Evolutionary conservation across 1,139 yeast species (phyloP).

Genomic region (Nakaseomyces sp.): DNA sequence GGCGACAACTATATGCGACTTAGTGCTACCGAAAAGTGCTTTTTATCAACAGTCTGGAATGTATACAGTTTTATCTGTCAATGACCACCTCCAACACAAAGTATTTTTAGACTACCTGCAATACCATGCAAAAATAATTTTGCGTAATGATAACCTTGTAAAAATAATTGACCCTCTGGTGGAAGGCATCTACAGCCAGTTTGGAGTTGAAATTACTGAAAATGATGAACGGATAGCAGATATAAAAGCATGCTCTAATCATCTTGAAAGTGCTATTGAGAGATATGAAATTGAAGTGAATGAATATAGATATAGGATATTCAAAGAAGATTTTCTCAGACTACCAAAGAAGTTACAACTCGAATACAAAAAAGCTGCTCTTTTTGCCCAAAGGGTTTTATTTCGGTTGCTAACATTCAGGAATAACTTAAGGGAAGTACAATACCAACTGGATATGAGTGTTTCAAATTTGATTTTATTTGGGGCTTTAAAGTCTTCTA

Average conservation of each 20-base stretch:
- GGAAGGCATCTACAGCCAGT: slow-evolving; percentile 7
- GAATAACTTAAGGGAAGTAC: slow-evolving; percentile 35
- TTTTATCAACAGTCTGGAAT: slow-evolving; percentile 17
- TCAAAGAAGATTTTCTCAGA: slow-evolving; percentile 8
- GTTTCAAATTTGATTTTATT: slow-evolving; percentile 36
- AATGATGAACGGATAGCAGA: slow-evolving; percentile 19
- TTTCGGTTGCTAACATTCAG: slow-evolving; percentile 31
- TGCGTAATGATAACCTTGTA: slow-evolving; percentile 13
- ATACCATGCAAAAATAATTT: slow-evolving; percentile 14
- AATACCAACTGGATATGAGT: slow-evolving; percentile 43
- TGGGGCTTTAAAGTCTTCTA: slow-evolving; percentile 35
- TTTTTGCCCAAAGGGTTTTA: slow-evolving; percentile 31
- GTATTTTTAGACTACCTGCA: slow-evolving; percentile 19
- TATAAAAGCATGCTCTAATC: background rate
- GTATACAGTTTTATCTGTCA: slow-evolving; percentile 3
- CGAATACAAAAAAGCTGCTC: slow-evolving; percentile 27
- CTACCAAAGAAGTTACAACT: slow-evolving; percentile 15
- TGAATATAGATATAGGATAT: slow-evolving; percentile 11
- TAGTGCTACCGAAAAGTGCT: slow-evolving; percentile 17
- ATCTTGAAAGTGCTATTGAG: background rate
- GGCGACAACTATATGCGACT: slow-evolving; percentile 20
- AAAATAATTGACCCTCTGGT: slow-evolving; percentile 18
- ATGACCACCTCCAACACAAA: slow-evolving; percentile 13
- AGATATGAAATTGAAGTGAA: slow-evolving; percentile 8
- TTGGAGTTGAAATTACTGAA: slow-evolving; percentile 22